Evolutionary conservation across 306 rosid species (phyloP).

Genomic region (Ormosia emarginata): DNA sequence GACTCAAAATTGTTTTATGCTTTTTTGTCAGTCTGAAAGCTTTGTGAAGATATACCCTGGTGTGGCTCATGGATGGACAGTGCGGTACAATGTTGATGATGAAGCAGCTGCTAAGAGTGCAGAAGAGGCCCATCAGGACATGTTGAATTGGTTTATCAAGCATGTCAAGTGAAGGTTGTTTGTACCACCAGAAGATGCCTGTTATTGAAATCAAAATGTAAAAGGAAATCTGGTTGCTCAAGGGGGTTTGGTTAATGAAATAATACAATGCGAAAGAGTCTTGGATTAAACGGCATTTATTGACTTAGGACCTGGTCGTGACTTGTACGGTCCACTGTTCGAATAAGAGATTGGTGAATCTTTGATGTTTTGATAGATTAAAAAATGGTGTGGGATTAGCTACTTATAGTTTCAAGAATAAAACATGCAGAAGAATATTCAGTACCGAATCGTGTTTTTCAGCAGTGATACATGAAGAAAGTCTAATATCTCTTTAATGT

Average conservation of each 20-base stretch:
- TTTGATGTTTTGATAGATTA: background rate
- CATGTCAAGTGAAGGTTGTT: slow-evolving; percentile 33
- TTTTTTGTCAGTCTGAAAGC: slow-evolving; percentile 38
- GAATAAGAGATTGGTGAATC: background rate
- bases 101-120: slow-evolving; percentile 48
- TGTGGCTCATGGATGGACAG: slow-evolving; percentile 63
- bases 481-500: background rate
- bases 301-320: too few species aligned
- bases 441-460: background rate
- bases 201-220: background rate
- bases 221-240: background rate
- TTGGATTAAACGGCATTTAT: background rate
- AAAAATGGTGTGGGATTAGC: background rate
- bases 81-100: slow-evolving; percentile 48
- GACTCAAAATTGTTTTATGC: background rate
- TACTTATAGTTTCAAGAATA: background rate
- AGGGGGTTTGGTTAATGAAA: background rate
- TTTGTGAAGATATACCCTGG: slow-evolving; percentile 61
- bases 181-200: background rate
- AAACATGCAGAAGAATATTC: background rate
- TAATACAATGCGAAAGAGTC: background rate
- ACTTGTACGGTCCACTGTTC: too few species aligned
- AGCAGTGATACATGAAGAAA: background rate
- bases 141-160: slow-evolving; percentile 60
- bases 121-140: slow-evolving; percentile 60